Evolutionary conservation across 192 early-diverging fungal species (phyloP).

Genomic region (Coemansia sp.): DNA sequence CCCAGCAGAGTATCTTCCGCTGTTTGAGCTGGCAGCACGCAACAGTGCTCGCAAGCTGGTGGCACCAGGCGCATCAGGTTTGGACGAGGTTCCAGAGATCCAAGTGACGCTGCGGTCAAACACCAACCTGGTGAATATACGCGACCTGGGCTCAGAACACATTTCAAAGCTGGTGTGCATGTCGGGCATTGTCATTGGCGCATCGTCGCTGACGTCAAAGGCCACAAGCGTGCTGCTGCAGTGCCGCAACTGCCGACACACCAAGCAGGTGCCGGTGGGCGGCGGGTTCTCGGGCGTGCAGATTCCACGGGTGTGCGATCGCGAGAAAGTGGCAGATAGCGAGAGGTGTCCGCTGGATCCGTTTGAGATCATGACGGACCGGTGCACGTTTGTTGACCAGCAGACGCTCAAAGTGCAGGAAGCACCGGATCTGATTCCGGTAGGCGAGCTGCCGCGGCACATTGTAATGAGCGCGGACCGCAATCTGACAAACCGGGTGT

Average conservation of each 20-base stretch:
- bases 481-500: slow-evolving; percentile 82
- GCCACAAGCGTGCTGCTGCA: slow-evolving; percentile 85
- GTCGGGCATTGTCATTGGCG: slow-evolving; percentile 93
- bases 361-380: slow-evolving; percentile 92
- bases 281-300: slow-evolving; percentile 82
- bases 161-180: slow-evolving; percentile 94
- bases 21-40: slow-evolving; percentile 88
- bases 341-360: slow-evolving; percentile 74
- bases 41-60: slow-evolving; percentile 72
- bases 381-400: slow-evolving; percentile 93
- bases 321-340: slow-evolving; percentile 33
- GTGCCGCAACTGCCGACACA: slow-evolving; percentile 84
- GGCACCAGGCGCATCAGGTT: slow-evolving; percentile 53
- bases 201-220: slow-evolving; percentile 81
- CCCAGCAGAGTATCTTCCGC: slow-evolving; percentile 77
- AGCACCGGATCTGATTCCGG: slow-evolving; percentile 93
- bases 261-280: slow-evolving; percentile 74
- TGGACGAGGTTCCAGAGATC: slow-evolving; percentile 71
- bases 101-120: slow-evolving; percentile 86
- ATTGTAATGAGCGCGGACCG: slow-evolving; percentile 85
- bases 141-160: slow-evolving; percentile 77
- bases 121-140: slow-evolving; percentile 83
- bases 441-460: slow-evolving; percentile 96
- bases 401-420: slow-evolving; percentile 98
- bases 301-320: slow-evolving; percentile 87